phyloP scores from a whole-genome alignment of 192 early-diverging fungal genomes.

The Geosiphon pyriformis region DNA sequence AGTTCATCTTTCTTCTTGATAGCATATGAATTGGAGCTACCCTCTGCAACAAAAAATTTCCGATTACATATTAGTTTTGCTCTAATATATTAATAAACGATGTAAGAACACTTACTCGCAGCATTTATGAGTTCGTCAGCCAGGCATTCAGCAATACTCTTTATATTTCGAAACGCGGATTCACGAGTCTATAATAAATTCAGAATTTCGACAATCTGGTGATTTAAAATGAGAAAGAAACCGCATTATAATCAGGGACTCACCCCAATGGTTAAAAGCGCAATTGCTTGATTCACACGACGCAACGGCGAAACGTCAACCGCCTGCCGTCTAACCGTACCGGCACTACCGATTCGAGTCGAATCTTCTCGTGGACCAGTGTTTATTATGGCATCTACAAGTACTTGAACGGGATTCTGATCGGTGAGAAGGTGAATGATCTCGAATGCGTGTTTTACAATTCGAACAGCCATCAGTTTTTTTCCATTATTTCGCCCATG shows the following conservation, averaged over 20 bases:
- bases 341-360: constrained; percentile 94
- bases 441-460: constrained; percentile 99
- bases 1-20: constrained; percentile 99
- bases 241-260: constrained; percentile 29
- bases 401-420: constrained; percentile 95
- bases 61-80: background rate
- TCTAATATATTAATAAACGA: no score
- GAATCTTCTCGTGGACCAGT: constrained; percentile 99
- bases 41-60: constrained; percentile 43
- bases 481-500: constrained; percentile 99
- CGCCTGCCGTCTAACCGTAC: constrained; percentile 98
- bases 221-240: no score
- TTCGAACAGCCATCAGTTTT: constrained; percentile 98
- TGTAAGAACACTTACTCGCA: constrained; percentile 43
- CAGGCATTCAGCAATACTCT: constrained; percentile 99
- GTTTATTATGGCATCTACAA: constrained; percentile 99
- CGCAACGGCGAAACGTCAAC: constrained; percentile 99
- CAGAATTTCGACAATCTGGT: no score
- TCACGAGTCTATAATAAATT: constrained; percentile 69
- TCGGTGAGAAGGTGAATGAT: constrained; percentile 98
- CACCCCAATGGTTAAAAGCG: constrained; percentile 89
- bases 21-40: constrained; percentile 99
- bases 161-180: constrained; percentile 98
- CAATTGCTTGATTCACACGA: constrained; percentile 94
- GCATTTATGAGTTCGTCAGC: constrained; percentile 99